These are phyloP conservation scores for Podospora pseudocomata DNA, from an alignment of 495 filamentous ascomycete genomes.

Conservation along the genomic window DNA sequence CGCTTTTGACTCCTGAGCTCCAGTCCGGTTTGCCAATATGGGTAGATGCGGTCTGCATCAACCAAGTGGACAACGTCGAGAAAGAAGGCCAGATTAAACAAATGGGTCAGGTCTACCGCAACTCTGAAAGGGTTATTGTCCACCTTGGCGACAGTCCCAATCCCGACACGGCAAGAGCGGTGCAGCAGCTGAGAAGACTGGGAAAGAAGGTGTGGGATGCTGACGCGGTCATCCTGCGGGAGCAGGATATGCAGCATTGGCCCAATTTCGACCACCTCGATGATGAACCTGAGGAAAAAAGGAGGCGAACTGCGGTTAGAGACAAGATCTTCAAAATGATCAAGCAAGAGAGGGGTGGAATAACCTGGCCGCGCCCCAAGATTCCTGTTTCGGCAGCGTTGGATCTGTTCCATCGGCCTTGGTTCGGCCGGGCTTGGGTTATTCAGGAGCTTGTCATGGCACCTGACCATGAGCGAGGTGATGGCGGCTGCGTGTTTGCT, in stretches of 20 bases:
- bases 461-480: neutral
- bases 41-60: conserved; percentile 5
- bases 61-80: neutral
- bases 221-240: neutral
- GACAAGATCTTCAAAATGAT: neutral
- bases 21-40: neutral
- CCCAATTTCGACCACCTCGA: neutral
- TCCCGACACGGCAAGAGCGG: neutral
- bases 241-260: neutral
- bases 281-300: neutral
- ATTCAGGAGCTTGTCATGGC: conserved; percentile 10
- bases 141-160: neutral
- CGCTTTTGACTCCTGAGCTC: neutral
- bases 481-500: neutral
- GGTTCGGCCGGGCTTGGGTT: conserved; percentile 3
- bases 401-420: neutral
- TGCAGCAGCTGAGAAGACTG: neutral
- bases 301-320: neutral
- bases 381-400: neutral
- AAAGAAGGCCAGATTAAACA: neutral
- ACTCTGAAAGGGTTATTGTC: neutral
- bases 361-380: neutral
- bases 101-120: neutral
- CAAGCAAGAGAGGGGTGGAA: neutral
- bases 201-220: conserved; percentile 1